Percentiles rank a stretch among this genome's conserved stretches.
Evolutionary conservation across 2,329 filamentous ascomycete genomes (phyloP).

Genomic region (Colletotrichum graminicola): DNA sequence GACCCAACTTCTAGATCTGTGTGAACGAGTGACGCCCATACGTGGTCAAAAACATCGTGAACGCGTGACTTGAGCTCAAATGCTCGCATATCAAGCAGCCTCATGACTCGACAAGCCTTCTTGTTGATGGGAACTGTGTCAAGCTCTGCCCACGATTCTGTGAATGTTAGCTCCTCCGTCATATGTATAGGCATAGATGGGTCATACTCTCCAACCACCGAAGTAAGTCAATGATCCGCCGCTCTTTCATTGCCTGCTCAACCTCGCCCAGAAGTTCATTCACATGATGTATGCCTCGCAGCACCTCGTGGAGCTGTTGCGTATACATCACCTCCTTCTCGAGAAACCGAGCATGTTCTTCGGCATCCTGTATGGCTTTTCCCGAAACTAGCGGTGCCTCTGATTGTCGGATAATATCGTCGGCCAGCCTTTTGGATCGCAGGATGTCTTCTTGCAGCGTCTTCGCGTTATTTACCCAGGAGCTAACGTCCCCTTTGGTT

Average conservation of each 20-base stretch:
- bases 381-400: slow-evolving; percentile 71
- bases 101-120: slow-evolving; percentile 71
- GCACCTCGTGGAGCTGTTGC: slow-evolving; percentile 64
- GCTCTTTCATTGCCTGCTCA: slow-evolving; percentile 67
- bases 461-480: slow-evolving; percentile 88
- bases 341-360: slow-evolving; percentile 68
- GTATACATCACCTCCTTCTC: slow-evolving; percentile 70
- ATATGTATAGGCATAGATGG: background rate
- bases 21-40: slow-evolving; percentile 78
- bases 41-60: slow-evolving; percentile 72
- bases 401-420: slow-evolving; percentile 83
- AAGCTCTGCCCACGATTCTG: slow-evolving; percentile 70
- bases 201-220: slow-evolving; percentile 67
- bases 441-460: slow-evolving; percentile 88
- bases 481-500: slow-evolving; percentile 82
- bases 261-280: slow-evolving; percentile 73
- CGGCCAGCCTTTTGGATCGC: slow-evolving; percentile 81
- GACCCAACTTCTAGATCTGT: slow-evolving; percentile 68
- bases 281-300: slow-evolving; percentile 67
- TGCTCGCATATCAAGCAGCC: slow-evolving; percentile 73
- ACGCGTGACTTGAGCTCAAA: slow-evolving; percentile 76
- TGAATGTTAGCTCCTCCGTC: slow-evolving; percentile 44
- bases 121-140: slow-evolving; percentile 71
- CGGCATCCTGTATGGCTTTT: slow-evolving; percentile 64
- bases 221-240: slow-evolving; percentile 68